phyloP scores from a whole-genome alignment of 192 early-diverging fungal species.

The Entophlyctis luteolus region DNA sequence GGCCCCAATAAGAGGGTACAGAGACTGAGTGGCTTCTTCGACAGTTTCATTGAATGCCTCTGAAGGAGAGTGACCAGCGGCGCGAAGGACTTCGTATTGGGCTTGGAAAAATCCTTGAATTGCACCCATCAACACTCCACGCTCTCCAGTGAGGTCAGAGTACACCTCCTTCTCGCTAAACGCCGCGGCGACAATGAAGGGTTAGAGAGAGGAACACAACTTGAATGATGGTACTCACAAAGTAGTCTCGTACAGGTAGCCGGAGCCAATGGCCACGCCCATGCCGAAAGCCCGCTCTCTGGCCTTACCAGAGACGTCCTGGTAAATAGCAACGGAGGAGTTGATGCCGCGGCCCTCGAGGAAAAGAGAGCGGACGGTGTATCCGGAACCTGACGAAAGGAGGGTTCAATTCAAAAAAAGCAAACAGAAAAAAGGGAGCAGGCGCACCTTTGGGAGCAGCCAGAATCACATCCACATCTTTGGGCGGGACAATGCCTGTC shows the following conservation, averaged over 20 bases:
- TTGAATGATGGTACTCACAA: constrained; percentile 64
- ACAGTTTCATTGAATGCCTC: constrained; percentile 99
- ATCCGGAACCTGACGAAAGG: constrained; percentile 69
- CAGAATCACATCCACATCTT: constrained; percentile 91
- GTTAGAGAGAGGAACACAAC: no score
- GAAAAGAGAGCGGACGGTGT: constrained; percentile 93
- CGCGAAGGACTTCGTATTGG: constrained; percentile 93
- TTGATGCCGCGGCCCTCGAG: constrained; percentile 96
- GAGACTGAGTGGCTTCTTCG: constrained; percentile 97
- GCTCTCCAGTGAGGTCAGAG: constrained; percentile 95
- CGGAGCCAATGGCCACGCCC: constrained; percentile 90
- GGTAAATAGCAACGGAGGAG: constrained; percentile 91
- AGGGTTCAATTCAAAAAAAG: neutral
- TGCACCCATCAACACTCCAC: constrained; percentile 96
- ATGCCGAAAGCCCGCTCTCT: constrained; percentile 87
- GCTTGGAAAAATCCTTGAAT: constrained; percentile 95
- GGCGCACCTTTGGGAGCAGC: constrained; percentile 85
- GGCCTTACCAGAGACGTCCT: constrained; percentile 90
- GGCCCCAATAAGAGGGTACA: constrained; percentile 86
- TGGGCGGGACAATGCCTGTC: constrained; percentile 84
- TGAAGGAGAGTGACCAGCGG: constrained; percentile 90
- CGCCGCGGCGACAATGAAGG: no score
- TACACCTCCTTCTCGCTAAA: constrained; percentile 83
- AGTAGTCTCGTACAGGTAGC: constrained; percentile 96
- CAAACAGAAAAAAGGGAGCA: no score